phyloP scores from a whole-genome alignment of 2,329 filamentous ascomycete genomes.

The Fusarium sp. region DNA sequence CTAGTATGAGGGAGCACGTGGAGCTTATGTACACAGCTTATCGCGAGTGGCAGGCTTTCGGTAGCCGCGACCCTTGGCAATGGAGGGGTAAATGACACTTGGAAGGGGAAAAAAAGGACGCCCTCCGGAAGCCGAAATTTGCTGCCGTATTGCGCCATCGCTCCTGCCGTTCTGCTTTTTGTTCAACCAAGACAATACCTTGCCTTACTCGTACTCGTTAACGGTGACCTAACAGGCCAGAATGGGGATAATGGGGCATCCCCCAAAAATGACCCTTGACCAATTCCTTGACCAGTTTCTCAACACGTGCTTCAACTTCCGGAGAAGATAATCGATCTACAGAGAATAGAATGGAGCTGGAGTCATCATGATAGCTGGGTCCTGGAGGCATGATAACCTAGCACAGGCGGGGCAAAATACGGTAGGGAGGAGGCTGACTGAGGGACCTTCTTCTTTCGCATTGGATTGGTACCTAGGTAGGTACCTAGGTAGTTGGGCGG shows the following conservation, averaged over 20 bases:
- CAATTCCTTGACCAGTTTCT: conserved; percentile 44
- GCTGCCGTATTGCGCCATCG: conserved; percentile 43
- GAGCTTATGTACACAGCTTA: conserved; percentile 30
- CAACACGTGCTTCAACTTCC: conserved; percentile 39
- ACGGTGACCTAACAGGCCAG: neutral
- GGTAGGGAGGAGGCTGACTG: neutral
- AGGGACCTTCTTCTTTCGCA: too few species aligned
- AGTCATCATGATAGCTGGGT: conserved; percentile 26
- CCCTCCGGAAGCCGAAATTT: conserved; percentile 29
- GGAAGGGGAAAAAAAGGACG: conserved; percentile 26
- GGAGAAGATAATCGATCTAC: conserved; percentile 26
- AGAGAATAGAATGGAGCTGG: conserved; percentile 1
- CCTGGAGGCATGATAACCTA: conserved; percentile 22
- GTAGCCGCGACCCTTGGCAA: conserved; percentile 18
- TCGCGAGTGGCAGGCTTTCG: conserved; percentile 32
- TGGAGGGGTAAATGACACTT: conserved; percentile 41
- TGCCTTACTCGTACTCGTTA: conserved; percentile 32
- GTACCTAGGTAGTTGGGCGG: too few species aligned
- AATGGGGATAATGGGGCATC: conserved; percentile 1
- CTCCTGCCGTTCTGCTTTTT: conserved; percentile 9
- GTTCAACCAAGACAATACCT: neutral
- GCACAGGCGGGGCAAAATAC: conserved; percentile 27
- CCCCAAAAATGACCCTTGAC: conserved; percentile 24
- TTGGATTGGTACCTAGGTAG: too few species aligned
- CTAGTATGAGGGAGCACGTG: conserved; percentile 9